Base-by-base conservation (phyloP, 768 basidiomycete species). In the Phaffia tasmanica region DNA sequence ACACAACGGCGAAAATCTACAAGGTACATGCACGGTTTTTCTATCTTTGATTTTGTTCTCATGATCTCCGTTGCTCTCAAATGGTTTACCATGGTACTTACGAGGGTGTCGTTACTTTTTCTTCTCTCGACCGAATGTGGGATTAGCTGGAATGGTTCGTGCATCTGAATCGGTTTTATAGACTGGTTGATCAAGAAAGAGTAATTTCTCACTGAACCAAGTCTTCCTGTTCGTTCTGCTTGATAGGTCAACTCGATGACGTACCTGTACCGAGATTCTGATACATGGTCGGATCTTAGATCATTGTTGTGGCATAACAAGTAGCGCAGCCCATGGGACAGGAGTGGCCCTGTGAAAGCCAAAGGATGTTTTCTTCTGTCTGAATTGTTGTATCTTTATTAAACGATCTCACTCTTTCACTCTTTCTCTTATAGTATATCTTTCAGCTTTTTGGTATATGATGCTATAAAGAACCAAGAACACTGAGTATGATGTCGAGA, bases 221-320 rank as follows among this genome's bases (percentile, higher is more conserved):
- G 35, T 9, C 6, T 35, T 62, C 27, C 11, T 27, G 8, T 49
- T 15, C 49, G 35, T 18, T 51, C 0, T 21, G 35, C 11, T 23
- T 21, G 21, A 14, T 19, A 57, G 48, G 54, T 59, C 56, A 62
- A 62, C 55, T 35, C 50, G 27, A 57, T 68, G 76, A 72, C 62
- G 65, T 99, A 98, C 77, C 81, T 99, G 49, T 99, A 98, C 78
- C 84, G 85, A 49, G 91, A 98, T 76, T 93, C 90, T 23, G 89
- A 98, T 69, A 77, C 79, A 53, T 98, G 93, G 92, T 83, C 80
- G 58, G 80, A 83, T 72, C 77, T 95, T 54, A 84, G 81, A 77
- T 95, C 90, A 59, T 77, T 98, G 59, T 76, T 97, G 61, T 95
- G 93, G 92, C 87, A 89, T 72, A 94, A 95, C 77, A 86, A 81